Evolutionary conservation across 176 grass and related monocot genomes (phyloP).

Genomic region (Leersia perrieri): DNA sequence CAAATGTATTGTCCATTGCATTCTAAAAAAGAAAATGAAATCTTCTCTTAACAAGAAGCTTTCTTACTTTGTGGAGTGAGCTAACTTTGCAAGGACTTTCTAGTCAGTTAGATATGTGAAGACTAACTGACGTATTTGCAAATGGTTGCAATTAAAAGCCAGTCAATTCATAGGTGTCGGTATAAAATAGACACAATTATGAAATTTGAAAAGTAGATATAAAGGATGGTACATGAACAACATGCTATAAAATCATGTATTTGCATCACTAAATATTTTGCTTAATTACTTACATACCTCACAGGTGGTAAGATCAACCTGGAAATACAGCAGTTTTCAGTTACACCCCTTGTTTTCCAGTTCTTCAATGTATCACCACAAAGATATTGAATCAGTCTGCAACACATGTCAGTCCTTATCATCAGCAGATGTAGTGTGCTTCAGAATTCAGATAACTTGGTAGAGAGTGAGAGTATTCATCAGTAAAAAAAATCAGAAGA

Average conservation of each 20-base stretch:
- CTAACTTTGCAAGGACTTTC: background rate
- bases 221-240: background rate
- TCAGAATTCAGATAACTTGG: background rate
- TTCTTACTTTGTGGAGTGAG: background rate
- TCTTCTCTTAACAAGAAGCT: background rate
- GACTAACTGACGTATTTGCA: background rate
- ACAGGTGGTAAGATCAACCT: background rate
- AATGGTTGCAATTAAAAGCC: background rate
- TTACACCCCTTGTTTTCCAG: background rate
- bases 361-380: background rate
- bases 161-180: background rate
- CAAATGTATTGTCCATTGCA: background rate
- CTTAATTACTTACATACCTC: background rate
- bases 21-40: slow-evolving; percentile 2
- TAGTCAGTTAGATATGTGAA: background rate
- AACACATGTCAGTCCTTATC: background rate
- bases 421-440: background rate
- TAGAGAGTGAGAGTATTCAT: background rate
- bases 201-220: background rate
- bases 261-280: background rate
- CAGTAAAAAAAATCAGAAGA: background rate
- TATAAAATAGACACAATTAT: background rate
- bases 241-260: background rate
- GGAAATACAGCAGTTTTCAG: background rate
- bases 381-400: background rate